Conservation (phyloP, 2,329 filamentous ascomycete species). For the Fusarium transvaalense region DNA sequence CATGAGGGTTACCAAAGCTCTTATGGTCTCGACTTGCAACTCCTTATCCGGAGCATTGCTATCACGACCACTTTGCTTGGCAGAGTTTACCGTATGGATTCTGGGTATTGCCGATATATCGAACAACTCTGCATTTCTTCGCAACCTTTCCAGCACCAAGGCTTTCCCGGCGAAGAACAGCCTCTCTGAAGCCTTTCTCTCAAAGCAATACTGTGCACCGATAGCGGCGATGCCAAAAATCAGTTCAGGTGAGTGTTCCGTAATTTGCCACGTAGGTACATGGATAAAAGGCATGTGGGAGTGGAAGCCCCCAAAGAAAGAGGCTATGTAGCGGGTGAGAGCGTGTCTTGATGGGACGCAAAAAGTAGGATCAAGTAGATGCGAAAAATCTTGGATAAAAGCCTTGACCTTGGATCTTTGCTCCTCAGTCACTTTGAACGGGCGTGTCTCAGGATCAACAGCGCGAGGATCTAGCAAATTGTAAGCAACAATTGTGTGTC, state of each 20-base stretch:
- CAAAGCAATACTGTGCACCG: conserved; percentile 56
- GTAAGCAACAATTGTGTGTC: neutral
- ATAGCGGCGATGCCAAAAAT: conserved; percentile 52
- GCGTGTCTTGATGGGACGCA: conserved; percentile 54
- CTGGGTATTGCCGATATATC: neutral
- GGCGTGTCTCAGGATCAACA: conserved; percentile 9
- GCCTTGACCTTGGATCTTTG: conserved; percentile 47
- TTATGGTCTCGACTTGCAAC: conserved; percentile 48
- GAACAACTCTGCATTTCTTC: conserved; percentile 40
- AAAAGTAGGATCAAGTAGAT: conserved; percentile 49
- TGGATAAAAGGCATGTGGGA: conserved; percentile 57
- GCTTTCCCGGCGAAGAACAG: conserved; percentile 53
- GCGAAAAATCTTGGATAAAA: neutral
- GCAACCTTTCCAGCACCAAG: conserved; percentile 50
- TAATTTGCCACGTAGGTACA: conserved; percentile 51
- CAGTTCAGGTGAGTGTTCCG: conserved; percentile 51
- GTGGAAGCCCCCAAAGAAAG: conserved; percentile 51
- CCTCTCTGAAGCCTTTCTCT: conserved; percentile 52
- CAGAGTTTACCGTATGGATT: neutral
- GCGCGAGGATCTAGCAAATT: neutral
- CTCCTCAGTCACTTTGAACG: conserved; percentile 52
- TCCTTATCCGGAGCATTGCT: neutral
- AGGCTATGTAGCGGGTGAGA: conserved; percentile 52
- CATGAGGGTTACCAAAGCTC: conserved; percentile 54
- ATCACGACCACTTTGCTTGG: conserved; percentile 30